Evolutionary conservation across 441 rosid species (phyloP).

Genomic region (Adansonia grandidieri): DNA sequence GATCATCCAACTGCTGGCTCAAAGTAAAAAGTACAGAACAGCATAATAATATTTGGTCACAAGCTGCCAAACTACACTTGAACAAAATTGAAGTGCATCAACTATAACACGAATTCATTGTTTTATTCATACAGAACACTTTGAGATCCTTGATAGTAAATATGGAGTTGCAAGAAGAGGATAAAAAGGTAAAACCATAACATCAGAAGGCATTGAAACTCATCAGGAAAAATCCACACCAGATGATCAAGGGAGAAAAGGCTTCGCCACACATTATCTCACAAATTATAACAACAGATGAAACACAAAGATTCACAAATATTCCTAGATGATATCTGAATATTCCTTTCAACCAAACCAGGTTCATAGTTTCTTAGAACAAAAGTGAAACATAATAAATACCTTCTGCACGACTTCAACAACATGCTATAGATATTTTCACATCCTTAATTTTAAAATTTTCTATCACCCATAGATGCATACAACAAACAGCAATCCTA

Average conservation of each 20-base stretch:
- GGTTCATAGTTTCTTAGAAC: neutral
- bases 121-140: neutral
- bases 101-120: neutral
- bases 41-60: neutral
- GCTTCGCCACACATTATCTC: conserved; percentile 1
- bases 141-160: neutral
- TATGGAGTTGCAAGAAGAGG: neutral
- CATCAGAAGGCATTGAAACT: neutral
- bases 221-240: neutral
- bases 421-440: neutral
- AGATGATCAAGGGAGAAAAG: neutral
- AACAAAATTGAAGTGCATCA: neutral
- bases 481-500: neutral
- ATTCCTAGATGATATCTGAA: neutral
- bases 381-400: neutral
- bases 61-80: neutral
- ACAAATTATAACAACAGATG: neutral
- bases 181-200: neutral
- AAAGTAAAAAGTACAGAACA: neutral
- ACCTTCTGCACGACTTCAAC: neutral
- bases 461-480: neutral
- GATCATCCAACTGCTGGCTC: neutral
- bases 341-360: conserved; percentile 1
- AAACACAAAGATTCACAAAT: neutral
- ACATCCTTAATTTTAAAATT: neutral